phyloP scores from a whole-genome alignment of 192 early-diverging fungal genomes.

The Entophlyctis luteolus region DNA sequence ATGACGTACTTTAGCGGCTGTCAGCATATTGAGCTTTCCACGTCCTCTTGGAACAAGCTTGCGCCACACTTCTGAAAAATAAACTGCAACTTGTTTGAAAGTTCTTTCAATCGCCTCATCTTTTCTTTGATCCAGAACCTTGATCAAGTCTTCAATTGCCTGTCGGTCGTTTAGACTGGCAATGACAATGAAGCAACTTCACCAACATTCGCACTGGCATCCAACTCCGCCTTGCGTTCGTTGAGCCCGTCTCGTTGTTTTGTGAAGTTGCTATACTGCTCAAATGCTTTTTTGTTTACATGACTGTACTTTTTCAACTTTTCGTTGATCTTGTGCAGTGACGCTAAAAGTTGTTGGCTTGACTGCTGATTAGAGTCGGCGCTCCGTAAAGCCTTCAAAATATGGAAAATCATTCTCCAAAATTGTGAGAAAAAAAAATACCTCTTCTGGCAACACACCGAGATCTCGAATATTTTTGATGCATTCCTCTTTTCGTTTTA shows the following conservation, averaged over 20 bases:
- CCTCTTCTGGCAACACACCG: slow-evolving; percentile 89
- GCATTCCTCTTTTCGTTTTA: slow-evolving; percentile 84
- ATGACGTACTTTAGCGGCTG: slow-evolving; percentile 35
- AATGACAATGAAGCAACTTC: neutral
- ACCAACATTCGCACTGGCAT: slow-evolving; percentile 66
- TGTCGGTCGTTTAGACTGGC: slow-evolving; percentile 20
- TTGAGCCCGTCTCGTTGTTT: slow-evolving; percentile 80
- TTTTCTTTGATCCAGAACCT: slow-evolving; percentile 89
- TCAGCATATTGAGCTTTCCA: slow-evolving; percentile 83
- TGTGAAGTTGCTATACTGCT: slow-evolving; percentile 93
- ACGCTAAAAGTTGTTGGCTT: slow-evolving; percentile 36
- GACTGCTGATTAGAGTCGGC: slow-evolving; percentile 2
- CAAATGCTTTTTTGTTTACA: slow-evolving; percentile 98
- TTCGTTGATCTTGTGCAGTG: slow-evolving; percentile 73
- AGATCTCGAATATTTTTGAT: slow-evolving; percentile 85
- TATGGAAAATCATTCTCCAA: slow-evolving; percentile 31
- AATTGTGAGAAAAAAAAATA: neutral
- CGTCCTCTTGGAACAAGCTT: slow-evolving; percentile 84
- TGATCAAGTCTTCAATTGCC: slow-evolving; percentile 83
- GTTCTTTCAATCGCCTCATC: slow-evolving; percentile 96
- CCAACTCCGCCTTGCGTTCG: slow-evolving; percentile 82
- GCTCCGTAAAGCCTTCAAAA: slow-evolving; percentile 11
- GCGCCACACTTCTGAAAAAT: slow-evolving; percentile 85
- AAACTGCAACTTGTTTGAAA: slow-evolving; percentile 84
- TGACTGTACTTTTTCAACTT: slow-evolving; percentile 83